Conservation (phyloP, 345 rosid genomes). For the Hibiscus tridactylites region DNA sequence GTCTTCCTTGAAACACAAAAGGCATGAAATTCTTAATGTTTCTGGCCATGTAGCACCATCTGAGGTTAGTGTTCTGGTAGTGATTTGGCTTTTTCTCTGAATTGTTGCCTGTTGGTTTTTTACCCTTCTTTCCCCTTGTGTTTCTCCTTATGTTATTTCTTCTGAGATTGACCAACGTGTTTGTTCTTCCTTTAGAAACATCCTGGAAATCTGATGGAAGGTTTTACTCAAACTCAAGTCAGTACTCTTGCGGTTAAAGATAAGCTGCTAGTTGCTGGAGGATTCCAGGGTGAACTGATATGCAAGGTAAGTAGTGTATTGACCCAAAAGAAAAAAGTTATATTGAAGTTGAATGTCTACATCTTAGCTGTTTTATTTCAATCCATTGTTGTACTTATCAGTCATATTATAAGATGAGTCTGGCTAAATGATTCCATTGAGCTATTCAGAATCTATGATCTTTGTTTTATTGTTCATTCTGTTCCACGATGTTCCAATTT, state of each 20-base stretch:
- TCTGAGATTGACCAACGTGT: background rate
- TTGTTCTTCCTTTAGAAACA: conserved; percentile 41
- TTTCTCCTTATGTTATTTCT: background rate
- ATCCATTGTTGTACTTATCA: background rate
- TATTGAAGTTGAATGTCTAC: background rate
- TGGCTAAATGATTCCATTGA: background rate
- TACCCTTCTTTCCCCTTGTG: background rate
- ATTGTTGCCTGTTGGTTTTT: background rate
- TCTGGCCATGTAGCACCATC: conserved; percentile 67
- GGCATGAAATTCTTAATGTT: conserved; percentile 56
- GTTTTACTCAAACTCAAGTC: conserved; percentile 69
- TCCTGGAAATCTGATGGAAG: conserved; percentile 64
- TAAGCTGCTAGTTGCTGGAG: conserved; percentile 66
- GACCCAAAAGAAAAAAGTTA: background rate
- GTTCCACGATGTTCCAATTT: background rate
- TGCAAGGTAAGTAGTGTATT: conserved; percentile 45
- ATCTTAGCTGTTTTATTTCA: background rate
- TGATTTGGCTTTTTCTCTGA: conserved; percentile 10
- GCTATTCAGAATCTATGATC: background rate
- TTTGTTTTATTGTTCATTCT: background rate
- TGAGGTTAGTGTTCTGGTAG: conserved; percentile 33
- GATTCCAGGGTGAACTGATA: conserved; percentile 76
- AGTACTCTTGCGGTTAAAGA: conserved; percentile 75
- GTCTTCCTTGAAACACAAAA: conserved; percentile 46
- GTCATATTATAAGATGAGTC: background rate